Evolutionary conservation across 2,329 filamentous ascomycete genomes (phyloP), one percentile per base, ranked within the genome.

Genomic region (Botrytis medusae): DNA sequence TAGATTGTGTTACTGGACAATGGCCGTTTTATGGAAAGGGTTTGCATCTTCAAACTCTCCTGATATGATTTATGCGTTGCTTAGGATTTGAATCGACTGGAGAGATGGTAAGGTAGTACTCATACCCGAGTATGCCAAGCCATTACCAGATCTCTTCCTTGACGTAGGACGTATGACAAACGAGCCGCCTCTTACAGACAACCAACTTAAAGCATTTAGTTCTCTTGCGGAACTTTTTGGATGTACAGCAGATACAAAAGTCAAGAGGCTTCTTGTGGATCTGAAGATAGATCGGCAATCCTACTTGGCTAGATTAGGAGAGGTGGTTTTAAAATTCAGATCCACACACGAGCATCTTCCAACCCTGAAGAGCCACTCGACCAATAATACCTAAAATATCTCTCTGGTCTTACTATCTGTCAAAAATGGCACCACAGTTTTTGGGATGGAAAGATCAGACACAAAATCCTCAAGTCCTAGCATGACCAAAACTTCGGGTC

Each of bases 131-230:
- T 61, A 61, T 6, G 2, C 5, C 22, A 61, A n/a, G 34, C 32
- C 12, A 12, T 20, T 62, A 9, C 37, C 8, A 9, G 60, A 42
- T 6, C 14, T 42, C 2, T 42, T 62, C 1, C 16, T 42, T 62
- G 25, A 62, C 16, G 14, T 8, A 7, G 25, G 42, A 20, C 14
- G 60, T 7, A 62, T 42, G 20, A 2, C 20, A 40, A 29, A 4
- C 20, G 14, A 4, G 4, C 10, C 10, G 14, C 25, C 14, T 6
- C 12, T n/a, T 2, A 14, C 14, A 25, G 2, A n/a, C 1, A 20
- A 29, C 29, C 0, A 7, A 62, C 1, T 18, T 2, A 10, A n/a
- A 9, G 7, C 1, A 10, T 10, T 29, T 10, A 5, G 4, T 46
- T 2, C 2, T 9, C 61, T 22, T 22, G 61, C 40, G 40, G n/a